Conservation (phyloP, 2,329 filamentous ascomycete species). For the Colletotrichum karsti region DNA sequence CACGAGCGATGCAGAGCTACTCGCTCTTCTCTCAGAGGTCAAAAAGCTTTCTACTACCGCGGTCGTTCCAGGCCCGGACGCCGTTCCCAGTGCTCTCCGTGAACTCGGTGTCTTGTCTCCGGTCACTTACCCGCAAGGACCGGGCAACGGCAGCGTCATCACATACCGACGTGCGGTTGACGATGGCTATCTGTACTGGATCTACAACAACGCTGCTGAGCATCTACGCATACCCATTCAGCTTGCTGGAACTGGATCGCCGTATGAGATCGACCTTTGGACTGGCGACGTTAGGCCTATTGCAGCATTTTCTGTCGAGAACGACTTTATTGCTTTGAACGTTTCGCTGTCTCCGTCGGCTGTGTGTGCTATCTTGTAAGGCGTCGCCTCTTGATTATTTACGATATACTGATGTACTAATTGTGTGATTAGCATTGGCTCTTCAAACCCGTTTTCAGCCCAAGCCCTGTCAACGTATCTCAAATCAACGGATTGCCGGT, state of each 20-base stretch:
- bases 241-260: not conserved
- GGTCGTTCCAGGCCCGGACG: not conserved
- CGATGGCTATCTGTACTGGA: not conserved
- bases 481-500: not conserved
- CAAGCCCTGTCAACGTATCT: fast-evolving
- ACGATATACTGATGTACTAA: too few species aligned
- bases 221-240: not conserved
- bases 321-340: fast-evolving
- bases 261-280: not conserved
- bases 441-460: fast-evolving
- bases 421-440: not conserved
- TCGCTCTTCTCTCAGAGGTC: not conserved
- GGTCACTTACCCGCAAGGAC: not conserved
- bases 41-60: not conserved
- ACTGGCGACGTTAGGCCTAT: not conserved
- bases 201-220: not conserved
- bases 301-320: not conserved
- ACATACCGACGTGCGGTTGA: not conserved
- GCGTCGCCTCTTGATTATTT: too few species aligned
- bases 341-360: not conserved
- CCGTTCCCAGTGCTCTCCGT: not conserved
- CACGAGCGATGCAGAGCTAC: not conserved
- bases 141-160: not conserved
- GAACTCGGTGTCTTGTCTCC: fast-evolving
- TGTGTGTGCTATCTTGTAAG: not conserved